Evolutionary conservation across 73 alveolate species (phyloP).

Genomic region (Blepharisma stoltei): DNA sequence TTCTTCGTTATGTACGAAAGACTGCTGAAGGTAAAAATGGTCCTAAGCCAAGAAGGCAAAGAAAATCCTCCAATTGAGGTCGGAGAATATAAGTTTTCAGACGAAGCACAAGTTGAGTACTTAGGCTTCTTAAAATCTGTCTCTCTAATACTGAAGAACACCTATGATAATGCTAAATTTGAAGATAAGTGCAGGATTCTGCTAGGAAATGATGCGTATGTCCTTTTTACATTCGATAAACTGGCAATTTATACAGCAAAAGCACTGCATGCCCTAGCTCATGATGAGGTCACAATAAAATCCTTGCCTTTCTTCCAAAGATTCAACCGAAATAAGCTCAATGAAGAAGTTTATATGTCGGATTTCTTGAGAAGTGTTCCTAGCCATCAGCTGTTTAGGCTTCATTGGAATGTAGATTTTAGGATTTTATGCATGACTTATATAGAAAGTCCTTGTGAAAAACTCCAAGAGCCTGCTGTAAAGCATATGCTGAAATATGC

Average conservation of each 20-base stretch:
- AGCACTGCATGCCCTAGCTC: background rate
- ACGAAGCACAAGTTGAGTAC: background rate
- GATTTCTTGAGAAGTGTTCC: background rate
- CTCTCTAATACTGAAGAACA: background rate
- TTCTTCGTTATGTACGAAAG: slow-evolving; percentile 27
- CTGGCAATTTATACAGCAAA: background rate
- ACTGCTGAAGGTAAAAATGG: slow-evolving; percentile 19
- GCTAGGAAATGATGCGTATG: slow-evolving; percentile 13
- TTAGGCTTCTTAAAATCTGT: slow-evolving; percentile 7
- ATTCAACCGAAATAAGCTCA: background rate
- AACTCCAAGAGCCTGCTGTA: background rate
- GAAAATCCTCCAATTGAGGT: background rate
- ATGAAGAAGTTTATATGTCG: slow-evolving; percentile 8
- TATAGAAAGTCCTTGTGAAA: slow-evolving; percentile 21
- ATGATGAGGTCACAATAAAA: slow-evolving; percentile 3
- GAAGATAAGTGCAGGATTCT: slow-evolving; percentile 10
- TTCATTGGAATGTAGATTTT: slow-evolving; percentile 11
- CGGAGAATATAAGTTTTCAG: background rate
- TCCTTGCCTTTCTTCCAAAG: background rate
- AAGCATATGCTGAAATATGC: background rate
- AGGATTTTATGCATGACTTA: background rate
- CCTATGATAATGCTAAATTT: background rate
- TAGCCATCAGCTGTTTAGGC: background rate
- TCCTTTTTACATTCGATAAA: slow-evolving; percentile 14
- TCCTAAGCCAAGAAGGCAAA: background rate